A percentile compares a stretch with the other conserved stretches of the same genome.
Conservation (phyloP, 2,329 filamentous ascomycete genomes). For the Aphanoascus verrucosus region DNA sequence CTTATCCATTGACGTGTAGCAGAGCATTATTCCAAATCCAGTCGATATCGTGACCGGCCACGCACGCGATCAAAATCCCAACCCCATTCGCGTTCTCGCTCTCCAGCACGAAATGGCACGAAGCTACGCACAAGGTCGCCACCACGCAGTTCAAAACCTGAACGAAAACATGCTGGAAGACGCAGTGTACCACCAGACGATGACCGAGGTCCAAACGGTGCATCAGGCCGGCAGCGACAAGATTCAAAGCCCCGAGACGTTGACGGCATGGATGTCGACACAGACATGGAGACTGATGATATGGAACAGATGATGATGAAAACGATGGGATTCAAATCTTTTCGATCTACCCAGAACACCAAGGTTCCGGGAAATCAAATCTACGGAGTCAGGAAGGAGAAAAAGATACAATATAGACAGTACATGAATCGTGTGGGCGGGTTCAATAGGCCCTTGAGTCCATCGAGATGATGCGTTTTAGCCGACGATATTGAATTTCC, state of each 20-base stretch:
- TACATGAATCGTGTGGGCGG: slow-evolving; percentile 61
- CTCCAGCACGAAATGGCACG: slow-evolving; percentile 28
- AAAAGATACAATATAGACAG: slow-evolving; percentile 89
- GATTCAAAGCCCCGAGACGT: slow-evolving; percentile 24
- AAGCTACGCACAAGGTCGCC: slow-evolving; percentile 29
- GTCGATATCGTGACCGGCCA: slow-evolving; percentile 26
- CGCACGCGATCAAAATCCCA: slow-evolving; percentile 21
- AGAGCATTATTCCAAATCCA: slow-evolving; percentile 21
- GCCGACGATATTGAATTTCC: not conserved
- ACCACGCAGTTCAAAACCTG: slow-evolving; percentile 26
- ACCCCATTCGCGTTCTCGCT: slow-evolving; percentile 21
- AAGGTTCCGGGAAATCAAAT: slow-evolving; percentile 82
- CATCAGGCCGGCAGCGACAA: slow-evolving; percentile 17
- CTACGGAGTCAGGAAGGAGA: slow-evolving; percentile 76
- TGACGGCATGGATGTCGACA: slow-evolving; percentile 20
- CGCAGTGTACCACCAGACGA: slow-evolving; percentile 21
- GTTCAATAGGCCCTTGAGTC: slow-evolving; percentile 42
- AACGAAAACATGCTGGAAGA: slow-evolving; percentile 26
- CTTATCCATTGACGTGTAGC: not conserved
- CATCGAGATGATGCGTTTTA: slow-evolving; percentile 27
- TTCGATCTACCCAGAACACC: slow-evolving; percentile 76
- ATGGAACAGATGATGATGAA: slow-evolving; percentile 66
- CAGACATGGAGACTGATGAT: slow-evolving; percentile 41
- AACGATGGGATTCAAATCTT: slow-evolving; percentile 82
- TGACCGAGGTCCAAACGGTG: slow-evolving; percentile 20